Conservation (phyloP, 352 stramenopile species). For the Globisporangium echinulatum region DNA sequence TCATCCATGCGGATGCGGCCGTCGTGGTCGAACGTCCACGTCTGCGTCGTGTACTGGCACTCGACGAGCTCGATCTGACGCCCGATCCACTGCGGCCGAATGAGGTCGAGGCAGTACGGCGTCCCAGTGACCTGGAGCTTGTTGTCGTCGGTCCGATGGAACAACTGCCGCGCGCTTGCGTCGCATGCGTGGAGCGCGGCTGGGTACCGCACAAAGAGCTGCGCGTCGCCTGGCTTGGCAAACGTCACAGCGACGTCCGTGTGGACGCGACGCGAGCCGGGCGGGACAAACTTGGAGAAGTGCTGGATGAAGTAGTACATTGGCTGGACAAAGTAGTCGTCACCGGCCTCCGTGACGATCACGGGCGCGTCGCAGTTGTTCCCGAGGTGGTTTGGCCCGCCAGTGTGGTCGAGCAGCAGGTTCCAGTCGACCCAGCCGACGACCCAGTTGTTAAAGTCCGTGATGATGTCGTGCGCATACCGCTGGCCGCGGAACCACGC, state of each 20-base stretch:
- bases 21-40: slow-evolving; percentile 44
- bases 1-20: slow-evolving; percentile 53
- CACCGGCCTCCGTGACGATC: slow-evolving; percentile 59
- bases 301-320: slow-evolving; percentile 92
- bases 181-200: slow-evolving; percentile 57
- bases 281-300: slow-evolving; percentile 83
- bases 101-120: slow-evolving; percentile 47
- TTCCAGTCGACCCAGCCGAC: slow-evolving; percentile 93
- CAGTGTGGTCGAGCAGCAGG: slow-evolving; percentile 79
- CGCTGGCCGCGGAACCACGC: slow-evolving; percentile 84
- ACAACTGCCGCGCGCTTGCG: slow-evolving; percentile 50
- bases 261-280: slow-evolving; percentile 63
- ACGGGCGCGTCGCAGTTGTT: slow-evolving; percentile 80
- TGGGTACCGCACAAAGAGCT: slow-evolving; percentile 59
- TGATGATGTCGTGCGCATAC: slow-evolving; percentile 88
- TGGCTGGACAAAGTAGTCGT: slow-evolving; percentile 73
- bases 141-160: slow-evolving; percentile 48
- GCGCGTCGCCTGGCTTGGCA: slow-evolving; percentile 44
- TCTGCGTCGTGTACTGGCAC: slow-evolving; percentile 60
- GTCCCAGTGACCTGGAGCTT: slow-evolving; percentile 68
- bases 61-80: slow-evolving; percentile 57
- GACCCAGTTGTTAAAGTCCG: slow-evolving; percentile 85
- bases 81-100: slow-evolving; percentile 32
- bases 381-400: slow-evolving; percentile 84
- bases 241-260: slow-evolving; percentile 45